These are phyloP conservation scores for Hansenula anomala DNA, from an alignment of 1,139 yeast genomes.

Conservation along the genomic window DNA sequence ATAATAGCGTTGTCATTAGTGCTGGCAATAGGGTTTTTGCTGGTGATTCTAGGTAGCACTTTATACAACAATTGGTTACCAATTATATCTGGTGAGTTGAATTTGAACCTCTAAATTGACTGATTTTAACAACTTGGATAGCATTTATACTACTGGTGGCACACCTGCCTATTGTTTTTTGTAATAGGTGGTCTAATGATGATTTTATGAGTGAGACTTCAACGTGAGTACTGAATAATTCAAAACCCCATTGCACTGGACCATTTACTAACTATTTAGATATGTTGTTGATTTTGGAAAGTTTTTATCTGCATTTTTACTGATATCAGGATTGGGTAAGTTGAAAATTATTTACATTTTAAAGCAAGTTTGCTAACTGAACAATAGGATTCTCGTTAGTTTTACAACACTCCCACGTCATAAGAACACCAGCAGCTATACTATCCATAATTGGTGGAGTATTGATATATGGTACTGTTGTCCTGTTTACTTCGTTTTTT, in stretches of 20 bases:
- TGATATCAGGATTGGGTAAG: constrained; percentile 51
- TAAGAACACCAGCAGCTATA: constrained; percentile 52
- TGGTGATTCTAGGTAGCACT: constrained; percentile 74
- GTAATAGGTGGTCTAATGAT: constrained; percentile 36
- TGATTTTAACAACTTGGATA: constrained; percentile 3
- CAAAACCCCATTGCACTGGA: too few species aligned
- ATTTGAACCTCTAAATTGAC: neutral
- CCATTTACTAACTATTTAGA: too few species aligned
- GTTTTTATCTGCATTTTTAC: constrained; percentile 61
- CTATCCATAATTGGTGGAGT: constrained; percentile 69
- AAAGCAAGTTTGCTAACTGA: neutral
- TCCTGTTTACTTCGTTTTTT: constrained; percentile 67
- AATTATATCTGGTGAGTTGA: constrained; percentile 34
- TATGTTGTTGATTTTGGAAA: constrained; percentile 58
- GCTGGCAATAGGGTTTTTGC: constrained; percentile 71
- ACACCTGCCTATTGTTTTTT: constrained; percentile 62
- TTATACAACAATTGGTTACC: constrained; percentile 69
- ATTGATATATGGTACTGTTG: constrained; percentile 68
- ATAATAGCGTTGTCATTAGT: constrained; percentile 72
- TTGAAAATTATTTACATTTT: too few species aligned
- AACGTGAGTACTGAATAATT: constrained; percentile 29
- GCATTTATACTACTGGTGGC: constrained; percentile 50
- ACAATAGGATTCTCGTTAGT: constrained; percentile 50
- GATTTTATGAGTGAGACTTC: constrained; percentile 44
- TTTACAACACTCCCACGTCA: constrained; percentile 57